Conservation (phyloP, 2,329 filamentous ascomycete species). For the Nemania sp. region DNA sequence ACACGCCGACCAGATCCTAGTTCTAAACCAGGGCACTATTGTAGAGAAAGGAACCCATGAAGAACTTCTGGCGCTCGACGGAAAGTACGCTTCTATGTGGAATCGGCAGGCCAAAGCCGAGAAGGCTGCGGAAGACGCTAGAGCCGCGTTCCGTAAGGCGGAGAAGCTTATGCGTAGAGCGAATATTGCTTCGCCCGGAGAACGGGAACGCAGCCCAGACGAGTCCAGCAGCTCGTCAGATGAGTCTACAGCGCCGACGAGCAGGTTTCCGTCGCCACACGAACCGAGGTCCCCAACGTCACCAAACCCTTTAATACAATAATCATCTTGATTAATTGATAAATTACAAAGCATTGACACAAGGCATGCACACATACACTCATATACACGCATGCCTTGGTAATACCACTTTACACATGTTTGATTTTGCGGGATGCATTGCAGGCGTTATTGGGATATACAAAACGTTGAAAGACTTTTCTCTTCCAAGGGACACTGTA, state of each 20-base stretch:
- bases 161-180: conserved; percentile 62
- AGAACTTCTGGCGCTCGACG: conserved; percentile 76
- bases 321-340: conserved; percentile 28
- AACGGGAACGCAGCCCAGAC: conserved; percentile 51
- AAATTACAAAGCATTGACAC: conserved; percentile 32
- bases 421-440: conserved; percentile 44
- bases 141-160: conserved; percentile 56
- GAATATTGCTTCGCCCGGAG: conserved; percentile 56
- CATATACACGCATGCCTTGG: conserved; percentile 39
- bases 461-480: conserved; percentile 45
- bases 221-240: conserved; percentile 55
- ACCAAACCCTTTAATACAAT: conserved; percentile 44
- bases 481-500: conserved; percentile 36
- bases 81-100: conserved; percentile 88
- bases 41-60: conserved; percentile 83
- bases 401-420: conserved; percentile 44
- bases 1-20: conserved; percentile 85
- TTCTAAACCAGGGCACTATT: conserved; percentile 80
- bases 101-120: conserved; percentile 86
- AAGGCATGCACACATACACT: conserved; percentile 40
- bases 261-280: conserved; percentile 35
- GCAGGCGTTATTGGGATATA: conserved; percentile 50
- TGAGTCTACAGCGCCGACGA: conserved; percentile 43
- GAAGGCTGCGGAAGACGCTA: conserved; percentile 72
- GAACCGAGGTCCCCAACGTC: conserved; percentile 33